Evolutionary conservation across 2,329 filamentous ascomycete genomes (phyloP), one percentile per base, ranked within the genome.

Genomic region (Claviceps sp.): DNA sequence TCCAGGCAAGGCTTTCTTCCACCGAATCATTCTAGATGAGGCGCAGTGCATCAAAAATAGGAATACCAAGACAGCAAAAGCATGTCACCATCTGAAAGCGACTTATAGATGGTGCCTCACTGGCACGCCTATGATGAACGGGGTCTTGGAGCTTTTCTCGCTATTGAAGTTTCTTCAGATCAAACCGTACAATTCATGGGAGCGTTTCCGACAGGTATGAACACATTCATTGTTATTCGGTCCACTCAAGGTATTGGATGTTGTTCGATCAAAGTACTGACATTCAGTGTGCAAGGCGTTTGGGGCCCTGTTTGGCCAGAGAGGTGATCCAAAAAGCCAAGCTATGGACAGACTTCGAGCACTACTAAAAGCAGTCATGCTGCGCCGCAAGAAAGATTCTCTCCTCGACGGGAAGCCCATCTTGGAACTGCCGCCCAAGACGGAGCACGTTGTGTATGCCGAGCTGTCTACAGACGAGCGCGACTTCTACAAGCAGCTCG

Each of bases 91-190:
- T 45, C 66, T 95, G 9, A 70, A 75, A 43, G 82, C 88, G 1
- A 76, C 79, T 20, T 86, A 86, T 44, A 76, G 85, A 58, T 95
- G 89, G 89, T 82, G 83, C 2, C 68, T 93, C 22, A 88, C 85
- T 0, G 88, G 87, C 50, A 93, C 88, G 0, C 88, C 88, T 0
- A 91, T 94, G 74, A 93, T 93, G 85, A 95, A 95, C 59, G 80
- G 76, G 13, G 80, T 91, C 2, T 72, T 78, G 23, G 90, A 96
- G 59, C 72, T 95, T 3, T 89, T 79, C 60, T 86, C 88, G 0
- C 69, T 95, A 20, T 73, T 95, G 45, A 77, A 79, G 2, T 96
- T 95, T 60, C 72, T 95, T 16, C 74, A 76, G 2, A 90, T 94
- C 61, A 76, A 76, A 54, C 88, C 88, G 2, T 95, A 93, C 64